These are phyloP conservation scores for Cercospora janseana DNA, from an alignment of 2,329 filamentous ascomycete species.

Conservation along the genomic window DNA sequence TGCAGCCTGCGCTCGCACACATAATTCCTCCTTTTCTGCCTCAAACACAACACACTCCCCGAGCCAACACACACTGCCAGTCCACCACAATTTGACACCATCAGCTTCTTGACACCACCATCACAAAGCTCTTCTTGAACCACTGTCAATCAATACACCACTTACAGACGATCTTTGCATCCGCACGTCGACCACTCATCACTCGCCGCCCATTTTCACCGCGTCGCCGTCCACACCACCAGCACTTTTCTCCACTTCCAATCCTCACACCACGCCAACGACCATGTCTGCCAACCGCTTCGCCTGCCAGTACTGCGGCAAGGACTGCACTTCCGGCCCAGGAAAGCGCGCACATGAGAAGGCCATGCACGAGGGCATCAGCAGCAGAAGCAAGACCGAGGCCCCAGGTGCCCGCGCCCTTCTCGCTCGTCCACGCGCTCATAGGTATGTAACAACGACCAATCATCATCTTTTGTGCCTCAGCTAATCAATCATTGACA, in stretches of 20 bases:
- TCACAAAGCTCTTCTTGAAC: no score
- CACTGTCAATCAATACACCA: no score
- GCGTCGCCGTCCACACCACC: neutral
- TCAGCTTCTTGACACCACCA: no score
- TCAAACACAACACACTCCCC: no score
- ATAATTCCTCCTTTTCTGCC: no score
- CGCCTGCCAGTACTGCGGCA: neutral
- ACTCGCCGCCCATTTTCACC: neutral
- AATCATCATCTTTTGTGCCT: neutral
- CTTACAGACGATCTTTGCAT: no score
- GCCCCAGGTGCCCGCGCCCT: neutral
- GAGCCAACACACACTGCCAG: no score
- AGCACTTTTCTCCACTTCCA: neutral
- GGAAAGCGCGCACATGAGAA: neutral
- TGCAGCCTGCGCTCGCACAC: no score
- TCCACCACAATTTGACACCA: no score
- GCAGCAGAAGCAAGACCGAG: neutral
- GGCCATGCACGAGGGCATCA: neutral
- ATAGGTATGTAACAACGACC: neutral
- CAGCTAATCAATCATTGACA: neutral
- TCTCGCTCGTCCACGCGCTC: neutral
- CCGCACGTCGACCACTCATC: neutral
- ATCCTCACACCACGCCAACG: neutral
- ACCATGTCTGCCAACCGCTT: neutral
- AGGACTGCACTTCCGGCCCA: neutral